Base-by-base conservation (phyloP, 208 protist species). In the Acanthamoeba royreba region DNA sequence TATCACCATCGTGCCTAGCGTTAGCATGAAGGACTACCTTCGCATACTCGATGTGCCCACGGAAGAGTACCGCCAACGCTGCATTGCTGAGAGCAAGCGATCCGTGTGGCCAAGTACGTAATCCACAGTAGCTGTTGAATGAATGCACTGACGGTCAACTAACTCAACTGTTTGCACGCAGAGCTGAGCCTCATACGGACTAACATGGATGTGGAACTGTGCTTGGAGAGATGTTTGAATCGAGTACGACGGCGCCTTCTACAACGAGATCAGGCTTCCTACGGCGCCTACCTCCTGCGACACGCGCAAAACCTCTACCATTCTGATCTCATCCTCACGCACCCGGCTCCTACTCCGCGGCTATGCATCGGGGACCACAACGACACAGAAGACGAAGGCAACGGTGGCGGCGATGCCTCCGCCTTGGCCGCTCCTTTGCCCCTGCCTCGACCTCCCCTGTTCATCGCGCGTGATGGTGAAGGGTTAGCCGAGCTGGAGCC, bases 41-140 rank as follows among this genome's bases (percentile, higher is more conserved):
- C 38, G n/a, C 58, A 92, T 95, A 33, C 38, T 95, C n/a, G 61
- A 35, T 17, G 94, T 93, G 22, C 92, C 92, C 15, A 79, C 69
- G 13, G 46, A 74, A 4, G 28, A 40, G 53, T 35, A 58, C 13
- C 19, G 33, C 28, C 25, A 93, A 72, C 47, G 38, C 43, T 94
- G 85, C 79, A 94, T 94, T 17, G 33, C 69, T n/a, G 66, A 91
- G 13, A 79, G 79, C 22, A 31, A 90, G 79, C 74, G 92, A 19
- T 87, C 92, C 8, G 55, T 61, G 9, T 94, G 92, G 92, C 92
- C 55, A 1, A 87, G 77, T 87, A 55, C 28, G 19, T 28, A 9
- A 9, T 19, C 77, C n/a, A 11, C 77, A 53, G n/a, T n/a, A n/a
- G n/a, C n/a, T n/a, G n/a, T n/a, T n/a, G n/a, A n/a, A n/a, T n/a